Percentiles rank a stretch among this genome's conserved stretches.
Conservation (phyloP, 2,329 filamentous ascomycete species). For the Xylaria sp. region DNA sequence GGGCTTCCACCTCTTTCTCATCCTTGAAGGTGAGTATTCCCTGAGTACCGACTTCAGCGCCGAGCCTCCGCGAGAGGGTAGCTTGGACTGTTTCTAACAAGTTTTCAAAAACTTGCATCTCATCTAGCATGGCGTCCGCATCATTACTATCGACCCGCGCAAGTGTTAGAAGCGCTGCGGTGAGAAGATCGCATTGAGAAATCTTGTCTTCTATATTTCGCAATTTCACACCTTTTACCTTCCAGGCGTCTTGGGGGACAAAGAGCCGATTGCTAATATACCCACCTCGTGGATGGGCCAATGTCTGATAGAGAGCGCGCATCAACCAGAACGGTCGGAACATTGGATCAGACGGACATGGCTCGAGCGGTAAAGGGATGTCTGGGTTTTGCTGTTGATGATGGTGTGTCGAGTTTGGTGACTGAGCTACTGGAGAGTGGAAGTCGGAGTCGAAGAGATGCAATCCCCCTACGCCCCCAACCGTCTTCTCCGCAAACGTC, state of each 20-base stretch:
- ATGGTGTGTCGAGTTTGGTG: conserved; percentile 73
- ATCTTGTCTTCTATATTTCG: conserved; percentile 95
- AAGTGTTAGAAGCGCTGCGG: conserved; percentile 86
- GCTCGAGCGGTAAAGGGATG: conserved; percentile 82
- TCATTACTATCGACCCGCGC: conserved; percentile 87
- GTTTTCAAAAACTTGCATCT: conserved; percentile 89
- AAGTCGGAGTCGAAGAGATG: conserved; percentile 88
- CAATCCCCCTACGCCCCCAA: conserved; percentile 72
- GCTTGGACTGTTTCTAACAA: conserved; percentile 88
- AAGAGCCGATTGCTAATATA: conserved; percentile 94
- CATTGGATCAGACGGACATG: conserved; percentile 88
- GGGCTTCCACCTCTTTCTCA: conserved; percentile 55
- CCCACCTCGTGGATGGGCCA: conserved; percentile 89
- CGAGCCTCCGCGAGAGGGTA: conserved; percentile 82
- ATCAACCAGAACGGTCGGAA: conserved; percentile 98
- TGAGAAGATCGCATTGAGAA: conserved; percentile 88
- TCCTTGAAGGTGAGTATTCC: conserved; percentile 58
- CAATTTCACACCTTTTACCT: conserved; percentile 91
- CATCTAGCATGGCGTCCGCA: conserved; percentile 89
- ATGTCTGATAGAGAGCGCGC: conserved; percentile 91
- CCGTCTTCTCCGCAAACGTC: conserved; percentile 68
- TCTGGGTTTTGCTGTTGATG: conserved; percentile 66
- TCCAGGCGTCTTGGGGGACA: conserved; percentile 91
- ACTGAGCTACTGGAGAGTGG: conserved; percentile 69
- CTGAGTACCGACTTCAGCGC: conserved; percentile 90